A percentile compares a stretch with the other conserved stretches of the same genome.
Evolutionary conservation across 768 basidiomycete species (phyloP).

Genomic region (Mycena galericulata): DNA sequence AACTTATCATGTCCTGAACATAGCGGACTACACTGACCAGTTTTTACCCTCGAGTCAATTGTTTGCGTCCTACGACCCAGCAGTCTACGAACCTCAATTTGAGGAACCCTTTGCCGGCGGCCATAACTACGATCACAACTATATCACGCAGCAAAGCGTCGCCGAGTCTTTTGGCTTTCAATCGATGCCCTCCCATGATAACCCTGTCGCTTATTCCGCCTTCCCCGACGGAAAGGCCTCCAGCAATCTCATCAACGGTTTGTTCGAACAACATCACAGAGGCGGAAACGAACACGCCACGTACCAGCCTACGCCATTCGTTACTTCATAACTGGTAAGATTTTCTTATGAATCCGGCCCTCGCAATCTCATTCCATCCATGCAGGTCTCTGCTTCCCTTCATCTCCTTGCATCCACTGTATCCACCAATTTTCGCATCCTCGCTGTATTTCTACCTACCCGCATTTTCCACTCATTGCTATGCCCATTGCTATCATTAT

Average conservation of each 20-base stretch:
- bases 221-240: conserved; percentile 12
- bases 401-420: conserved; percentile 13
- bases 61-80: neutral
- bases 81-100: conserved; percentile 13
- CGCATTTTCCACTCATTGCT: neutral
- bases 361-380: neutral
- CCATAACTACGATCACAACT: neutral
- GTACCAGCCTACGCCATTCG: conserved; percentile 2
- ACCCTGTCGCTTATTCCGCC: neutral
- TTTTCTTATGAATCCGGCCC: neutral
- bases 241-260: neutral
- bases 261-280: conserved; percentile 5
- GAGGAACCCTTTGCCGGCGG: neutral
- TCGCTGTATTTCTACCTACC: conserved; percentile 25
- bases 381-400: conserved; percentile 2
- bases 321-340: conserved; percentile 7
- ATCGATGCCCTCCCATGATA: neutral
- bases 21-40: neutral
- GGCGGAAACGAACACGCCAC: neutral
- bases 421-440: conserved; percentile 19
- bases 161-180: conserved; percentile 5
- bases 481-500: conserved; percentile 23
- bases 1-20: neutral
- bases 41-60: neutral
- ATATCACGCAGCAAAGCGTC: conserved; percentile 9